Percentiles rank a stretch among this genome's conserved stretches.
These are phyloP conservation scores for Heritiera fomes DNA, from an alignment of 345 rosid species.

Conservation along the genomic window DNA sequence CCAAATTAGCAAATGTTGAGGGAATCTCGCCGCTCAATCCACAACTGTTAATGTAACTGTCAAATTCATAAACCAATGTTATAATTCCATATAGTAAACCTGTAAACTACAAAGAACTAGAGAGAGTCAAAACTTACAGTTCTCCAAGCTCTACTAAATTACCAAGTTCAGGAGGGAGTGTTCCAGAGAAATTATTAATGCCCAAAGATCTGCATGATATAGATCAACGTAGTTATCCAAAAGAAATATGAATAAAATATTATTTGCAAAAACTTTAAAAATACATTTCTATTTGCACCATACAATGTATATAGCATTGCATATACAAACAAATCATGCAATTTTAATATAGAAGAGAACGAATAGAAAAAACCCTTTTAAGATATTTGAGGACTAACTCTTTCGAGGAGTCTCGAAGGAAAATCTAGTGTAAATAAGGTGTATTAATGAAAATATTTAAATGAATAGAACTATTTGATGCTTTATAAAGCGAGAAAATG, in stretches of 20 bases:
- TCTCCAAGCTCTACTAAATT: neutral
- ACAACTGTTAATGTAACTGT: slow-evolving; percentile 51
- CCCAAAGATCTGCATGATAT: slow-evolving; percentile 1
- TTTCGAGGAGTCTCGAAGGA: too few species aligned
- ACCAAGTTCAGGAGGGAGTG: slow-evolving; percentile 18
- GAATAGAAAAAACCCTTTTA: too few species aligned
- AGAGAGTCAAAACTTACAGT: slow-evolving; percentile 11
- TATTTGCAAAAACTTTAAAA: neutral
- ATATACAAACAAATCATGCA: too few species aligned
- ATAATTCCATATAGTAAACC: neutral
- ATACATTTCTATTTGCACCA: too few species aligned
- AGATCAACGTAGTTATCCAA: too few species aligned
- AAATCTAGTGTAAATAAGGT: too few species aligned
- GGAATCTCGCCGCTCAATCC: slow-evolving; percentile 62
- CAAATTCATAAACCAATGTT: neutral
- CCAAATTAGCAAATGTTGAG: slow-evolving; percentile 50
- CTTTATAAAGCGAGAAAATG: neutral
- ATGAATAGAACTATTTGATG: neutral
- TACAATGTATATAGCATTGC: too few species aligned
- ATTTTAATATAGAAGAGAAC: too few species aligned
- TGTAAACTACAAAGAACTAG: neutral
- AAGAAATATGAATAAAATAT: too few species aligned
- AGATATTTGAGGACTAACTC: too few species aligned
- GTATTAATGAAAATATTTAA: too few species aligned
- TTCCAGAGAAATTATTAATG: slow-evolving; percentile 3